phyloP scores from a whole-genome alignment of 768 basidiomycete species.

The Xerocomellus chrysenteron region DNA sequence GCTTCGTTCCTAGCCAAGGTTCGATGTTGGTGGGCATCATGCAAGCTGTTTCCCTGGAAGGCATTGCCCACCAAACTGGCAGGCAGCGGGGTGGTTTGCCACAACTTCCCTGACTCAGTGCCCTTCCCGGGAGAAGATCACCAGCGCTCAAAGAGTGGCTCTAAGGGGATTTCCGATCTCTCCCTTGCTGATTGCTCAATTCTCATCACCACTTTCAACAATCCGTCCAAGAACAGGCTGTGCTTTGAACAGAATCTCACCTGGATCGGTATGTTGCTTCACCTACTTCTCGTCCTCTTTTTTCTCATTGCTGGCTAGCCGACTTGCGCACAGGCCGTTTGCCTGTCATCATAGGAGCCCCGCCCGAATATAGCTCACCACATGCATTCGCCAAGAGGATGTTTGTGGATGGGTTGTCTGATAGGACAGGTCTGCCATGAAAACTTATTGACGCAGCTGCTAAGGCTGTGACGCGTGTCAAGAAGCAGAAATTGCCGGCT shows the following conservation, averaged over 20 bases:
- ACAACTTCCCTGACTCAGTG: not conserved
- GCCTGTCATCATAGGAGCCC: not conserved
- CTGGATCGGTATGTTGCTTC: not conserved
- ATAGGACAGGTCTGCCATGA: not conserved
- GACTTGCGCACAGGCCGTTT: not conserved
- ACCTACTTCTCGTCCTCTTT: no score
- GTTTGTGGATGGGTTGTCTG: not conserved
- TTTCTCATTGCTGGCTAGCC: not conserved
- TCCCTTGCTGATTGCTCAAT: not conserved
- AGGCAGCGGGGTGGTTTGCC: not conserved
- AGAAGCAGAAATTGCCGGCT: not conserved
- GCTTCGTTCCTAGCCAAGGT: not conserved
- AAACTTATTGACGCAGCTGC: no score
- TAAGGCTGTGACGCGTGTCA: not conserved
- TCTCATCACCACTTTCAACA: not conserved
- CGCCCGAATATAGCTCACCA: not conserved
- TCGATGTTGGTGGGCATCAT: not conserved
- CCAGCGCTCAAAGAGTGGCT: not conserved
- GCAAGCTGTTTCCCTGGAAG: slow-evolving; percentile 1
- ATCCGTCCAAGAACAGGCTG: not conserved
- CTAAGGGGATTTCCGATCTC: not conserved
- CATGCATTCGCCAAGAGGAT: not conserved
- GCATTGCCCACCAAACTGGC: not conserved
- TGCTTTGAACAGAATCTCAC: not conserved
- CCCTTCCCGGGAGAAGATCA: not conserved